phyloP scores from a whole-genome alignment of 2,329 filamentous ascomycete genomes.

The Arthrocladium fulminans region DNA sequence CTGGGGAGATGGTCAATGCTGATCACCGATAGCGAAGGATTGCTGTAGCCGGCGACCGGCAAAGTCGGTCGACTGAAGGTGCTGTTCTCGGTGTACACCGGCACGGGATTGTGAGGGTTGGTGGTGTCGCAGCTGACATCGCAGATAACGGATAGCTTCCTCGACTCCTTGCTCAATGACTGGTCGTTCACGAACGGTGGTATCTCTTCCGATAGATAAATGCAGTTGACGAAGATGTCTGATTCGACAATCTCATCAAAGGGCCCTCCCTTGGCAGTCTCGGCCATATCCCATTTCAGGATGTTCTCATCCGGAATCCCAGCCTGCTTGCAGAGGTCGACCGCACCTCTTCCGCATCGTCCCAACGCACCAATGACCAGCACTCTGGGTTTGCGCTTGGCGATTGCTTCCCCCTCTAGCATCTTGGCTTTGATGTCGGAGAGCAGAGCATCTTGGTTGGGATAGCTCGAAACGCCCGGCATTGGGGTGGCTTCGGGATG shows the following conservation, averaged over 20 bases:
- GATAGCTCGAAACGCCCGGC: conserved; percentile 54
- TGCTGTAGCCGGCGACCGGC: conserved; percentile 53
- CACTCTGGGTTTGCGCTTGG: conserved; percentile 59
- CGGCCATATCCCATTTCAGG: conserved; percentile 65
- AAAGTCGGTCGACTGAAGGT: conserved; percentile 86
- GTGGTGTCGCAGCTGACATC: conserved; percentile 51
- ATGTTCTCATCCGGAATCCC: conserved; percentile 64
- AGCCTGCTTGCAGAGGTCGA: conserved; percentile 66
- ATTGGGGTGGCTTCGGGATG: conserved; percentile 58
- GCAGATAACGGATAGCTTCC: conserved; percentile 70
- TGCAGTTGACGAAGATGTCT: conserved; percentile 78
- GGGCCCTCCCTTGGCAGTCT: conserved; percentile 68
- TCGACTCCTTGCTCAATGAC: conserved; percentile 56
- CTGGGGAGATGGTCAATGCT: conserved; percentile 79
- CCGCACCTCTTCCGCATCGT: conserved; percentile 75
- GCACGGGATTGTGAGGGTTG: conserved; percentile 45
- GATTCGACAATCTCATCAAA: conserved; percentile 67
- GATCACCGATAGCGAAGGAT: conserved; percentile 65
- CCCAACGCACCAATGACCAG: conserved; percentile 70
- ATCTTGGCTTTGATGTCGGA: conserved; percentile 64
- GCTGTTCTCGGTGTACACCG: conserved; percentile 75
- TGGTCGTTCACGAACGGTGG: conserved; percentile 70
- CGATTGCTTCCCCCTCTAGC: conserved; percentile 56
- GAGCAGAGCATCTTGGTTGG: conserved; percentile 66
- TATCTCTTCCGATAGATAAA: conserved; percentile 72